Evolutionary conservation across 2,329 filamentous ascomycete species (phyloP).

Genomic region (Pleurostoma richardsiae): DNA sequence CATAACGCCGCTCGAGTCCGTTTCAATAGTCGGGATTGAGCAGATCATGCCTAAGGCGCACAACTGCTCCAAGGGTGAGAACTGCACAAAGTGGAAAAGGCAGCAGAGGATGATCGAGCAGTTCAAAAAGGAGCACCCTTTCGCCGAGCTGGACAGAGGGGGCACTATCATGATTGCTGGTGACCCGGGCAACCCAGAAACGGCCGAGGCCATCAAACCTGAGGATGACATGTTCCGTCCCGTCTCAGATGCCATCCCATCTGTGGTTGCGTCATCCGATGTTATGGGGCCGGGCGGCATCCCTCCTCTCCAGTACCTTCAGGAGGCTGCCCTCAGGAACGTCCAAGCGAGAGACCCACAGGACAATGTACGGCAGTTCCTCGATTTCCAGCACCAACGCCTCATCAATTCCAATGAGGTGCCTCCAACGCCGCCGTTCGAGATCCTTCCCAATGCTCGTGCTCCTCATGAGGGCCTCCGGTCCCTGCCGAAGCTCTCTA

Average conservation of each 20-base stretch:
- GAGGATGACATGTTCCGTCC: constrained; percentile 55
- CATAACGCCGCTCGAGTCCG: constrained; percentile 75
- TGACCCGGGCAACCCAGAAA: constrained; percentile 72
- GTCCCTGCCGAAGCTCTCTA: constrained; percentile 57
- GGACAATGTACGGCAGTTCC: constrained; percentile 88
- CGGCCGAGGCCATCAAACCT: constrained; percentile 51
- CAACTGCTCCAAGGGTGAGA: constrained; percentile 79
- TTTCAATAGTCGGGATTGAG: constrained; percentile 89
- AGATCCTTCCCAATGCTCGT: constrained; percentile 40
- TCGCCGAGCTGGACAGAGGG: constrained; percentile 51
- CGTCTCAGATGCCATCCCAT: constrained; percentile 71
- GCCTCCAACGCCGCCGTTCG: constrained; percentile 66
- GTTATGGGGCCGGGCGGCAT: constrained; percentile 67
- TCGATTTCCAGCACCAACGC: constrained; percentile 71
- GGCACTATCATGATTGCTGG: constrained; percentile 73
- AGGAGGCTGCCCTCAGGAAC: constrained; percentile 66
- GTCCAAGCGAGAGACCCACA: constrained; percentile 74
- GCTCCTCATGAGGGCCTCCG: constrained; percentile 50
- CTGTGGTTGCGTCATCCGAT: constrained; percentile 87
- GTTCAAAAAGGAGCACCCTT: constrained; percentile 71
- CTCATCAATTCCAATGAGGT: constrained; percentile 43
- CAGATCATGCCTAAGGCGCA: constrained; percentile 82
- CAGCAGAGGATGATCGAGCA: constrained; percentile 73
- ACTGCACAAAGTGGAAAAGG: constrained; percentile 76
- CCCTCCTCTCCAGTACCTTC: constrained; percentile 63